Percentiles rank a stretch among this genome's conserved stretches.
Conservation (phyloP, 257 asterid species). For the Capsicum pubescens region DNA sequence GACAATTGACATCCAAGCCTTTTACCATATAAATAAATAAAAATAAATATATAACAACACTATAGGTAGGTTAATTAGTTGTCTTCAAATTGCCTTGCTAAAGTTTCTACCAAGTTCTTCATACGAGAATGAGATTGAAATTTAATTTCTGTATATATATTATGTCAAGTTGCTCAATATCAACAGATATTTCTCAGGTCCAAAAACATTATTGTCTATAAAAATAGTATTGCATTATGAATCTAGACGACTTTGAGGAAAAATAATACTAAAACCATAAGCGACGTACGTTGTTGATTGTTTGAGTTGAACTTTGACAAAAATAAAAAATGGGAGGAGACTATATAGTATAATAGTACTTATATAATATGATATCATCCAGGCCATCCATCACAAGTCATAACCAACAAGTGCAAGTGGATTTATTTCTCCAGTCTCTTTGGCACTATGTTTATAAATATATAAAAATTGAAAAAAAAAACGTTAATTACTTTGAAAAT, state of each 20-base stretch:
- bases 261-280: neutral
- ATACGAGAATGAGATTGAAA: neutral
- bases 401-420: neutral
- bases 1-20: neutral
- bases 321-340: neutral
- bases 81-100: neutral
- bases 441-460: neutral
- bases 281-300: neutral
- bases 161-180: neutral
- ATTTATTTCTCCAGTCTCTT: neutral
- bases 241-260: neutral
- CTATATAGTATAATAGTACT: neutral
- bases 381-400: neutral
- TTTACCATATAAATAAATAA: neutral
- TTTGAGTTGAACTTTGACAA: neutral
- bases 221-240: neutral
- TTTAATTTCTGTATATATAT: neutral
- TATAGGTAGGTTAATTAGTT: neutral
- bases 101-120: slow-evolving; percentile 6
- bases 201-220: neutral
- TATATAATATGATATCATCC: neutral
- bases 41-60: neutral
- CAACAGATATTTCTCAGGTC: neutral
- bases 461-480: neutral
- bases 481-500: neutral